Evolutionary conservation across 768 basidiomycete species (phyloP), one percentile per base, ranked within the genome.

Genomic region (Amanita inopinata): DNA sequence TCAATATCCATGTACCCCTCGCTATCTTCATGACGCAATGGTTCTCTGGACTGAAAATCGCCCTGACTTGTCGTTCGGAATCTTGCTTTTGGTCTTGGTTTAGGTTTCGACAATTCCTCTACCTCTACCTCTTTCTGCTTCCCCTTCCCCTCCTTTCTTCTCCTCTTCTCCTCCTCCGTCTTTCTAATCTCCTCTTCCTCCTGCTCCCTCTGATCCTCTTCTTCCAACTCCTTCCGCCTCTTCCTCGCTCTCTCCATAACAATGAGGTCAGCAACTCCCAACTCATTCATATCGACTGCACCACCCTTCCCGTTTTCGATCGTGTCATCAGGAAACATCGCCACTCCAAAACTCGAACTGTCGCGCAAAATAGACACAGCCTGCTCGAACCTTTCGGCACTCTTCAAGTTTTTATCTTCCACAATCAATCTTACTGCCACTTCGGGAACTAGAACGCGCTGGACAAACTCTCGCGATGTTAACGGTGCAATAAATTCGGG

Each of bases 401-500:
- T 67, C 31, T 59, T 53, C 8, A 80, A 59, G 1, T 54, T 46
- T 52, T 73, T 73, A 56, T 98, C 92, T 45, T 83, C 69, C 66
- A 78, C 78, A 47, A 97, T 88, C n/a, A 98, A 74, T 17, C 73
- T 67, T 30, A 83, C 66, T 0, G 83, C 88, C 0, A 83, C 77
- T 61, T 97, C 93, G 1, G 94, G 94, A 2, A 97, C 78, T n/a
- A 98, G 73, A 22, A 97, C 71, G 11, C 80, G 79, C 28, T 83
- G 78, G 27, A 90, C 69, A 54, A 92, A 94, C 45, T 89, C 82
- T 24, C 76, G 72, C 0, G 78, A 67, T 1, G 78, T 74, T 17
- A 97, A 71, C 0, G 93, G 83, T 0, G 67, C 58, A 18, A 78
- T 71, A 8, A 67, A 58, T n/a, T 61, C 55, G 0, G 74, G 65